Conservation (phyloP, 2,329 filamentous ascomycete genomes). For the Venturia aucupariae region DNA sequence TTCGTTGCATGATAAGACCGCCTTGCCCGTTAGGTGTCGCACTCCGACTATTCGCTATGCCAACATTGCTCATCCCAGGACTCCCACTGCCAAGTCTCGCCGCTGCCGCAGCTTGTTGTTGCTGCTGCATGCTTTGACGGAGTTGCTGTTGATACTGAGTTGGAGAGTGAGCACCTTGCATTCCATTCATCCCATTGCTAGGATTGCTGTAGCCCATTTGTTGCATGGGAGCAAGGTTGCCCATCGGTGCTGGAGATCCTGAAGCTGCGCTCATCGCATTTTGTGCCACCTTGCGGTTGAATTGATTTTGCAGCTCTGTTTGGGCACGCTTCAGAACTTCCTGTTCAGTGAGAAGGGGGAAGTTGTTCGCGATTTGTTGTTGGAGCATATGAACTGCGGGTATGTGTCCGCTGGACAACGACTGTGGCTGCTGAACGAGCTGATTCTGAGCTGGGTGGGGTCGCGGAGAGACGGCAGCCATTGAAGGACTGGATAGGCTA, state of each 20-base stretch:
- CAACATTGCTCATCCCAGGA: slow-evolving; percentile 11
- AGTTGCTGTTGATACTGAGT: slow-evolving; percentile 9
- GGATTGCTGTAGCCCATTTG: slow-evolving; percentile 8
- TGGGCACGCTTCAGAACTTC: slow-evolving; percentile 46
- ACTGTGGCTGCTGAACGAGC: slow-evolving; percentile 32
- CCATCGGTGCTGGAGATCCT: slow-evolving; percentile 16
- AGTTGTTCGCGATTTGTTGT: slow-evolving; percentile 41
- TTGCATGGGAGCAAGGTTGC: background rate
- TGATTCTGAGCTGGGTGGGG: slow-evolving; percentile 16
- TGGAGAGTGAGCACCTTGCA: background rate
- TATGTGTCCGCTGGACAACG: slow-evolving; percentile 44
- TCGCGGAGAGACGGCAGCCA: slow-evolving; percentile 14
- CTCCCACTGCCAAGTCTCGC: slow-evolving; percentile 13
- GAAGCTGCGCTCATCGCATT: slow-evolving; percentile 30
- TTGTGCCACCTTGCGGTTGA: slow-evolving; percentile 23
- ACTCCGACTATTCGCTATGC: slow-evolving; percentile 12
- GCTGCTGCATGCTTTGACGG: slow-evolving; percentile 1
- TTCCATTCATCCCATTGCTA: slow-evolving; percentile 8
- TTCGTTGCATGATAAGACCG: background rate
- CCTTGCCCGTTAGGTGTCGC: slow-evolving; percentile 13
- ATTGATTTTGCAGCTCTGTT: slow-evolving; percentile 37
- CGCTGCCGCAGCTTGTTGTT: slow-evolving; percentile 11
- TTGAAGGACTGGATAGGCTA: slow-evolving; percentile 15
- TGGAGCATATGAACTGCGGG: slow-evolving; percentile 46
- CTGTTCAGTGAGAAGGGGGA: slow-evolving; percentile 44